Base-by-base conservation (phyloP, 306 rosid species). In the Acmispon strigosus region DNA sequence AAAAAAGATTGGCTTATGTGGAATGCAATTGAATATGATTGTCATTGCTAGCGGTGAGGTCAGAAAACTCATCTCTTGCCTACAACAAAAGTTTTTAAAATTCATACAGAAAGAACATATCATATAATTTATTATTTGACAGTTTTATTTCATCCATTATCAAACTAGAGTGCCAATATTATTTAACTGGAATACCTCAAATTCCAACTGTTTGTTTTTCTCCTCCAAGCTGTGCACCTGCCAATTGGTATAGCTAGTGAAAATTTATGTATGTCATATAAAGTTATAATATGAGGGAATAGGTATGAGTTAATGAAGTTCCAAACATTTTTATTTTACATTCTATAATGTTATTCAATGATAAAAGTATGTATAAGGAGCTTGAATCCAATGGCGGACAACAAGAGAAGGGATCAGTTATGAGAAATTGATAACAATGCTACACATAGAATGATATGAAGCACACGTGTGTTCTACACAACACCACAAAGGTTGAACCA, bases 191-290 rank as follows among this genome's bases (percentile, higher is more conserved):
- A 24, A 62, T 72, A 89, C 98, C 98, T 92, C 81, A 9, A 82
- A 79, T 54, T 74, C 63, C 66, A 92, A 86, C 41, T 86, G 63
- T 27, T 79, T 82, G 75, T 89, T 83, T 8, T 71, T 50, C 71
- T 87, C 89, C 74, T 56, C 80, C 60, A 76, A 82, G 8, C 76
- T 75, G 4, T 67, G 78, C 69, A 74, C 92, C 98, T 89, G 81
- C 56, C 19, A 73, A 27, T 42, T 34, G 14, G 20, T 32, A 47
- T 49, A 60, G 0, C 9, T 14, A 32, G 11, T 18, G n/a, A 34
- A 20, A 65, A 66, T 74, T 27, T 29, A 29, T 29, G 4, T 4
- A 2, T 17, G 11, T 2, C 19, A 7, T 36, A 32, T 15, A 8
- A 13, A 27, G 47, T 1, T 54, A 20, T 54, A 5, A 10, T 22